Conservation (phyloP, 495 filamentous ascomycete species). For the Apodospora peruviana region DNA sequence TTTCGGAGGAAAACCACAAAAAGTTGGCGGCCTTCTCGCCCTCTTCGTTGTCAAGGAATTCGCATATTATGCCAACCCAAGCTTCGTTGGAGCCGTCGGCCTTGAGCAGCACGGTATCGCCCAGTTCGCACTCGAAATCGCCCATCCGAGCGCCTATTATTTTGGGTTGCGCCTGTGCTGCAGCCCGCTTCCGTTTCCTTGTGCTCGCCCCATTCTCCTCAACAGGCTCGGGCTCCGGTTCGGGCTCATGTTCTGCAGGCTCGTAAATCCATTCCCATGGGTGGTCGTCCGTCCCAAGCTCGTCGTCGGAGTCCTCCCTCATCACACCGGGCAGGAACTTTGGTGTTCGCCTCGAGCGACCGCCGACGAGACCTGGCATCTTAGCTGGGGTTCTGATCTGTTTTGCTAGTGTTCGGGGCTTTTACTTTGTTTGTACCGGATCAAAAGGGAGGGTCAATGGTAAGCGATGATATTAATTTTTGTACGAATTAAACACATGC, state of each 20-base stretch:
- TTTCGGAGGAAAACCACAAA: constrained; percentile 85
- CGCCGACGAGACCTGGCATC: constrained; percentile 12
- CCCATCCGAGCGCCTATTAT: constrained; percentile 85
- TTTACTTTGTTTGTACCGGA: not conserved
- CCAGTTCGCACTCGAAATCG: constrained; percentile 71
- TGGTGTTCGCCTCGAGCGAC: constrained; percentile 1
- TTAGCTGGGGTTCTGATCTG: not conserved
- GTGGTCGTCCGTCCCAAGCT: constrained; percentile 74
- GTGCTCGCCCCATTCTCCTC: constrained; percentile 11
- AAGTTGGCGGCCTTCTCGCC: constrained; percentile 66
- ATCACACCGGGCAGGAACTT: constrained; percentile 43
- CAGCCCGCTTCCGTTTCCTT: constrained; percentile 34
- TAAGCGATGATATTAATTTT: too few relatives aligned
- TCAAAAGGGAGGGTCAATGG: too few relatives aligned
- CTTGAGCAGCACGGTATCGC: constrained; percentile 81
- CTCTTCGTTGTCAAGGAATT: constrained; percentile 67
- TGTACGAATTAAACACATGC: not conserved
- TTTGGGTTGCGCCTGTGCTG: constrained; percentile 18
- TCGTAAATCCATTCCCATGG: constrained; percentile 94
- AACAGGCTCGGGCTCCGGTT: constrained; percentile 7
- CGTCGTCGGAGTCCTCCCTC: constrained; percentile 87
- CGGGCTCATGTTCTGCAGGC: constrained; percentile 14
- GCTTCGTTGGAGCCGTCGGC: constrained; percentile 72
- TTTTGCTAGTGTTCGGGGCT: not conserved
- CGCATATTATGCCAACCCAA: constrained; percentile 83